Evolutionary conservation across 495 filamentous ascomycete genomes (phyloP).

Genomic region (Hypoxylon fuscum): DNA sequence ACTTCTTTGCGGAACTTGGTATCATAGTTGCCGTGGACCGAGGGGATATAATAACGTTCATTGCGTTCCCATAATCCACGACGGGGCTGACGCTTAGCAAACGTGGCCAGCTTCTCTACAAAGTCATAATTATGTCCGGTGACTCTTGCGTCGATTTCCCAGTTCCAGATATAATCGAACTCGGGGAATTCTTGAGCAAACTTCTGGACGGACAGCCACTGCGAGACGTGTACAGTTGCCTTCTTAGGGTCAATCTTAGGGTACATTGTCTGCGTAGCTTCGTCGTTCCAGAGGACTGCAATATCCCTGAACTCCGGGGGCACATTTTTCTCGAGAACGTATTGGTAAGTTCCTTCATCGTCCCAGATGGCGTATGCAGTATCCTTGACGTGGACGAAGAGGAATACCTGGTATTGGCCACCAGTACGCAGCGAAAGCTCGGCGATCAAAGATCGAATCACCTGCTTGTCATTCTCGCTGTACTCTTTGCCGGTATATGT

Average conservation of each 20-base stretch:
- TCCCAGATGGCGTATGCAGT: conserved; percentile 62
- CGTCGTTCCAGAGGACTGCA: conserved; percentile 72
- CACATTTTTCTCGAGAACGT: conserved; percentile 61
- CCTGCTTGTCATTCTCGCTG: conserved; percentile 73
- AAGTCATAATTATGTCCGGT: conserved; percentile 78
- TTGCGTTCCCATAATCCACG: conserved; percentile 79
- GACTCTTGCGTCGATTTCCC: conserved; percentile 76
- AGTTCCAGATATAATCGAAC: conserved; percentile 81
- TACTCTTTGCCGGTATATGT: conserved; percentile 73
- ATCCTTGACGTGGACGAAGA: conserved; percentile 79
- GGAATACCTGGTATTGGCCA: conserved; percentile 78
- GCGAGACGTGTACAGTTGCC: conserved; percentile 55
- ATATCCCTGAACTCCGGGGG: conserved; percentile 74
- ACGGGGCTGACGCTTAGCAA: conserved; percentile 69
- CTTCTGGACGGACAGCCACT: conserved; percentile 69
- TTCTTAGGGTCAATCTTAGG: conserved; percentile 56
- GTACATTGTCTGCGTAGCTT: conserved; percentile 66
- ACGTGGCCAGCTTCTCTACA: conserved; percentile 65
- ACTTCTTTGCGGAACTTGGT: conserved; percentile 62
- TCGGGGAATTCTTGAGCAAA: conserved; percentile 75
- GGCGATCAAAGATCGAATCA: conserved; percentile 75
- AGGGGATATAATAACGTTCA: conserved; percentile 74
- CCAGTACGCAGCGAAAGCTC: conserved; percentile 78
- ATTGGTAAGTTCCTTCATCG: conserved; percentile 60
- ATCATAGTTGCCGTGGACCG: conserved; percentile 66